phyloP scores from a whole-genome alignment of 495 filamentous ascomycete genomes.

The Talaromyces ruber region DNA sequence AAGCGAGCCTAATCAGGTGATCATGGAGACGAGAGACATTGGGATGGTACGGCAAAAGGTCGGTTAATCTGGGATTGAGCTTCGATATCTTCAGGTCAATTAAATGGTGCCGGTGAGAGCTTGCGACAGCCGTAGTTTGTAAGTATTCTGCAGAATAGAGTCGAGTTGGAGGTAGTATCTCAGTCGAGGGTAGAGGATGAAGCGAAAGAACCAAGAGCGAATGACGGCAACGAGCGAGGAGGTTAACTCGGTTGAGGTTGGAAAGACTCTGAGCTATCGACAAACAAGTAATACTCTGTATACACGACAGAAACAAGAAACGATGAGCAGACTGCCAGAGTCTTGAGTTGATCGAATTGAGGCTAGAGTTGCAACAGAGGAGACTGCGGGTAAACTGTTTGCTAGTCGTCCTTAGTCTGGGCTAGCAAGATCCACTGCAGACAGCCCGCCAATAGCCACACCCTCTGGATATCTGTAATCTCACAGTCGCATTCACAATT shows the following conservation, averaged over 20 bases:
- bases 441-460: neutral
- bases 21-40: constrained; percentile 2
- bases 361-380: neutral
- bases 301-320: neutral
- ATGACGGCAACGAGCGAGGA: neutral
- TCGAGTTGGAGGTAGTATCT: neutral
- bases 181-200: neutral
- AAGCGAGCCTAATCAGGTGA: neutral
- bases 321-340: neutral
- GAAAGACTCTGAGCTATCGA: too few relatives aligned
- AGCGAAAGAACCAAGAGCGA: neutral
- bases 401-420: neutral
- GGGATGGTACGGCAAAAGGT: neutral
- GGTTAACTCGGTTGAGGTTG: neutral
- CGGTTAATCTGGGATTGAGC: neutral
- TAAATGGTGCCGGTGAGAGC: neutral
- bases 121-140: neutral
- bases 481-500: neutral
- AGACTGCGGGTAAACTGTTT: neutral
- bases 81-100: neutral
- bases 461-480: neutral
- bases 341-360: neutral
- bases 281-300: neutral
- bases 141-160: neutral
- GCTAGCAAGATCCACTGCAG: too few relatives aligned